phyloP scores from a whole-genome alignment of 1,284 basidiomycete species.

The Hymenochaete sp. region DNA sequence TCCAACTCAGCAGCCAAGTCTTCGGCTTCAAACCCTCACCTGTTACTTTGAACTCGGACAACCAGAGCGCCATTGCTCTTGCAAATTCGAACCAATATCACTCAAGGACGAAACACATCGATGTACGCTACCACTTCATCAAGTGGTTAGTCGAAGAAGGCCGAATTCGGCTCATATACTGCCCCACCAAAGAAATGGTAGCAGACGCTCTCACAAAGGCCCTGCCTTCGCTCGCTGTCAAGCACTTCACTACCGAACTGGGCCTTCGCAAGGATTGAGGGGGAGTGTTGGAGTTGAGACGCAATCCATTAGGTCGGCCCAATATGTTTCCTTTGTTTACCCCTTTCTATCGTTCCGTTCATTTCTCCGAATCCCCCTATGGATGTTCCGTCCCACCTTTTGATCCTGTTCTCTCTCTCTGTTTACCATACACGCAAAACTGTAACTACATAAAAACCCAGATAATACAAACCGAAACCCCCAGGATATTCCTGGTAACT shows the following conservation, averaged over 20 bases:
- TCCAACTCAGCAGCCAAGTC: constrained; percentile 18
- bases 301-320: too few species aligned
- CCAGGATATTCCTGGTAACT: too few species aligned
- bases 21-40: constrained; percentile 2
- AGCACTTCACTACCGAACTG: background rate
- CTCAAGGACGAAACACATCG: constrained; percentile 28
- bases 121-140: constrained; percentile 25
- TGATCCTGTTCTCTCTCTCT: too few species aligned
- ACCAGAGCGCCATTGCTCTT: constrained; percentile 23
- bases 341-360: too few species aligned
- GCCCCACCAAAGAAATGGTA: constrained; percentile 17
- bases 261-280: constrained; percentile 13
- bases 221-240: constrained; percentile 9
- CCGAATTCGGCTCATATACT: constrained; percentile 16
- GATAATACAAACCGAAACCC: too few species aligned
- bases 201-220: constrained; percentile 20
- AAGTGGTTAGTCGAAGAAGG: constrained; percentile 18
- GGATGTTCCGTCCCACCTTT: too few species aligned
- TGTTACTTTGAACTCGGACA: constrained; percentile 23
- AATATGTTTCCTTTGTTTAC: too few species aligned
- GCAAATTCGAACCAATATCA: constrained; percentile 24
- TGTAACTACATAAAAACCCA: too few species aligned
- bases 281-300: constrained; percentile 15
- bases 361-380: too few species aligned
- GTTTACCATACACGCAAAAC: too few species aligned